Evolutionary conservation across 2,329 filamentous ascomycete genomes (phyloP).

Genomic region (Aspergillus chevalieri): DNA sequence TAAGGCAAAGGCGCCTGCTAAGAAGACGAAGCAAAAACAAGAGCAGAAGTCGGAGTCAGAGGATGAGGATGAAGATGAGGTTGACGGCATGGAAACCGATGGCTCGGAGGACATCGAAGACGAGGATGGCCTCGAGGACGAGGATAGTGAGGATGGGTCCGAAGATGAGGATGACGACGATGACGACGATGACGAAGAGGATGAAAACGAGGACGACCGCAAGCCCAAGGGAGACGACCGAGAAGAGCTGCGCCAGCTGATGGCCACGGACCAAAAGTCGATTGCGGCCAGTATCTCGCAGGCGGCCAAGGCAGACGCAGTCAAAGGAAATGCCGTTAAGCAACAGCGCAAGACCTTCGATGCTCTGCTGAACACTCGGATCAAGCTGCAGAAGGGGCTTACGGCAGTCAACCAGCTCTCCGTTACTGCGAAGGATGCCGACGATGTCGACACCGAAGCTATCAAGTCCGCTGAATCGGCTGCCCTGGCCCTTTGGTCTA

Average conservation of each 20-base stretch:
- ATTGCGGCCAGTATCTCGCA: constrained; percentile 59
- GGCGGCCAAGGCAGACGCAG: constrained; percentile 68
- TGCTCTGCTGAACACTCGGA: constrained; percentile 78
- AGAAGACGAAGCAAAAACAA: constrained; percentile 15
- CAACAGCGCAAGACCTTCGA: constrained; percentile 82
- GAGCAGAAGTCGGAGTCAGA: constrained; percentile 17
- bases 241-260: constrained; percentile 60
- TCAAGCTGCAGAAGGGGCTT: constrained; percentile 86
- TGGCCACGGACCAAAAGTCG: constrained; percentile 61
- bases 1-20: constrained; percentile 3
- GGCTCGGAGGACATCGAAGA: constrained; percentile 19
- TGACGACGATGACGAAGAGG: constrained; percentile 24
- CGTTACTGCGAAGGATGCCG: constrained; percentile 35
- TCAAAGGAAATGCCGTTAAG: constrained; percentile 82
- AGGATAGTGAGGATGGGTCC: constrained; percentile 20
- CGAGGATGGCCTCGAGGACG: constrained; percentile 22
- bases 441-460: constrained; percentile 36
- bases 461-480: constrained; percentile 78
- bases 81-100: constrained; percentile 15
- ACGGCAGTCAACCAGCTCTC: constrained; percentile 72
- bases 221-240: constrained; percentile 37
- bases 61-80: constrained; percentile 19
- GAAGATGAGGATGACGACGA: constrained; percentile 13
- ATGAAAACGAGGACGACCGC: constrained; percentile 23
- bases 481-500: constrained; percentile 77